Evolutionary conservation across 768 basidiomycete genomes (phyloP), one percentile per base, ranked within the genome.

Genomic region (Mycena epipterygia): DNA sequence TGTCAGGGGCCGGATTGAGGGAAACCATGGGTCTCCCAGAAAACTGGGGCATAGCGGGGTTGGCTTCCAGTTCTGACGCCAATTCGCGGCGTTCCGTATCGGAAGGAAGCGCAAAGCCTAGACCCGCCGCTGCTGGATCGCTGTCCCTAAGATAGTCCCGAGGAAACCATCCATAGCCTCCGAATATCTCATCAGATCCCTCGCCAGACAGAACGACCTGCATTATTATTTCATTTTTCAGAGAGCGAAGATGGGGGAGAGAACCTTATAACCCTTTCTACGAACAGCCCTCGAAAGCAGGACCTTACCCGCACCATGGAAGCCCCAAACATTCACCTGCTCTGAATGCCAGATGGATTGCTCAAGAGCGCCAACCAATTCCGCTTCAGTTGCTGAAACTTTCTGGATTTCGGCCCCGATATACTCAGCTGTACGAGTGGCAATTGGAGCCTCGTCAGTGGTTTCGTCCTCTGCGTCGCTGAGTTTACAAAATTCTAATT

Each of bases 311-410:
- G 68, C 63, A 1, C 66, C 70, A 35, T 75, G 74, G 23, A 74
- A 71, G 58, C 12, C 32, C 30, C 27, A 0, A 56, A 44, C 8
- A 42, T 35, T n/a, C n/a, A n/a, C n/a, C n/a, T n/a, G n/a, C 44
- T 75, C 74, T 2, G 67, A 39, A 46, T 75, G 74, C 65, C 67
- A 75, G 8, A 75, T 41, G n/a, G 67, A 27, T 21, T 73, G 60
- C 30, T 75, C 73, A 9, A 74, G 19, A 1, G 30, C 17, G 14
- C 53, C 32, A 2, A 74, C 67, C 21, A 74, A 42, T 3, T 32
- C 23, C 14, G 62, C 51, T 44, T 70, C 72, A 4, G 69, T 58
- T 11, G 63, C 68, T 0, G 29, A 25, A 2, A 75, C 68, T n/a
- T 30, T 60, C 35, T 60, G 30, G 27, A 68, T 23, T 5, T 59